These are phyloP conservation scores for Arthrinium puccinioides DNA, from an alignment of 2,329 filamentous ascomycete genomes.

Conservation along the genomic window DNA sequence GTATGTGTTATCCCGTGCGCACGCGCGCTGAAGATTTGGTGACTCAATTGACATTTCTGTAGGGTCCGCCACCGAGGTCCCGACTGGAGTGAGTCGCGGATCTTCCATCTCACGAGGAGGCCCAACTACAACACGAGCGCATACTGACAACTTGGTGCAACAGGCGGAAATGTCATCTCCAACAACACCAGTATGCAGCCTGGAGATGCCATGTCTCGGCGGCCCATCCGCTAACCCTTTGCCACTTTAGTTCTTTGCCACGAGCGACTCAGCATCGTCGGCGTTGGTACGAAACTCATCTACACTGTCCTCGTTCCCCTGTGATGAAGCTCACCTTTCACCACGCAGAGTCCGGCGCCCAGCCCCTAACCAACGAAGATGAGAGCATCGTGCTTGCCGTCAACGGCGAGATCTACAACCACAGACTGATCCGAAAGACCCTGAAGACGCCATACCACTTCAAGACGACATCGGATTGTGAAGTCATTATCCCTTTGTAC, in stretches of 20 bases:
- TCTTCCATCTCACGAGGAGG: not conserved
- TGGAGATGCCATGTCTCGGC: not conserved
- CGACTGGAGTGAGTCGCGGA: constrained; percentile 80
- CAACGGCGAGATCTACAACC: constrained; percentile 99
- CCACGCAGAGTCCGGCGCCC: constrained; percentile 77
- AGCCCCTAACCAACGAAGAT: constrained; percentile 90
- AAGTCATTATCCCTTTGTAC: constrained; percentile 98
- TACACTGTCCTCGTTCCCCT: constrained; percentile 32
- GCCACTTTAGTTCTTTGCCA: constrained; percentile 74
- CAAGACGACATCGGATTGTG: constrained; percentile 98
- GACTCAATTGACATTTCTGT: constrained; percentile 31
- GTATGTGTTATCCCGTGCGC: constrained; percentile 45
- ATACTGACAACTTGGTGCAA: constrained; percentile 18
- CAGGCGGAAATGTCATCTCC: constrained; percentile 80
- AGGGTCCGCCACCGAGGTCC: constrained; percentile 93
- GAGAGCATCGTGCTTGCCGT: constrained; percentile 84
- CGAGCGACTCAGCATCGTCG: constrained; percentile 95
- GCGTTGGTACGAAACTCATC: constrained; percentile 87
- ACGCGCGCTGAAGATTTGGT: constrained; percentile 1
- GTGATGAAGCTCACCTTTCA: constrained; percentile 12
- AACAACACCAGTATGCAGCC: constrained; percentile 77
- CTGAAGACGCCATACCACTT: constrained; percentile 84
- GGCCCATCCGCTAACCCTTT: not conserved
- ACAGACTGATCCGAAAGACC: constrained; percentile 84
- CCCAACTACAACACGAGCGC: too few species aligned